Percentiles rank a stretch among this genome's conserved stretches.
Evolutionary conservation across 257 asterid species (phyloP).

Genomic region (Penstemon davidsonii): DNA sequence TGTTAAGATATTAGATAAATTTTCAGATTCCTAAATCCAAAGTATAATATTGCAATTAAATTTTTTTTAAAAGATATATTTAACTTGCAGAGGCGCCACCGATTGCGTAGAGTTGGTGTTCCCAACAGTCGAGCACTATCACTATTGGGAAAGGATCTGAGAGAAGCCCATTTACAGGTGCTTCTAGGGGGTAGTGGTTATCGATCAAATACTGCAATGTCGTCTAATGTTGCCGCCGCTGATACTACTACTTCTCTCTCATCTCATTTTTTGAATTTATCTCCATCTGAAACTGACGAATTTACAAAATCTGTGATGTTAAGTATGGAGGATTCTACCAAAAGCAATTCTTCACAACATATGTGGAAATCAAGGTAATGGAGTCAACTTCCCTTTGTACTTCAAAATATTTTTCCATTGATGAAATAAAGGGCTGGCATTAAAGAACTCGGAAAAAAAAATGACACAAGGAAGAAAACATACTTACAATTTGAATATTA

Average conservation of each 20-base stretch:
- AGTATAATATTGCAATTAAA: neutral
- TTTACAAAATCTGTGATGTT: slow-evolving; percentile 68
- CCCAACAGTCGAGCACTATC: slow-evolving; percentile 77
- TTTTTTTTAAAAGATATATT: slow-evolving; percentile 32
- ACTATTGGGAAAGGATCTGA: slow-evolving; percentile 73
- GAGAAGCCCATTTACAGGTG: slow-evolving; percentile 83
- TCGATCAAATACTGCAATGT: slow-evolving; percentile 50
- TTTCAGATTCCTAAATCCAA: neutral
- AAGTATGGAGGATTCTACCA: slow-evolving; percentile 58
- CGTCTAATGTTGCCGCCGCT: slow-evolving; percentile 34
- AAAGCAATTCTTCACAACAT: slow-evolving; percentile 38
- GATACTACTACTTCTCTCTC: slow-evolving; percentile 60
- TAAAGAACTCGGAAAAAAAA: no score
- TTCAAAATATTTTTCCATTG: slow-evolving; percentile 1
- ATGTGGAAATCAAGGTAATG: slow-evolving; percentile 74
- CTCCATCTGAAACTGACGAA: slow-evolving; percentile 67
- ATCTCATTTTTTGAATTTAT: slow-evolving; percentile 57
- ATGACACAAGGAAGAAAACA: no score
- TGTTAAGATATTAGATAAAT: neutral
- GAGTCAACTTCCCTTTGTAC: slow-evolving; percentile 19
- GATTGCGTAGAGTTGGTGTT: slow-evolving; percentile 65
- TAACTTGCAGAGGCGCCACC: slow-evolving; percentile 71
- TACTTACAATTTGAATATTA: no score
- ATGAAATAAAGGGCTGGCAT: no score
- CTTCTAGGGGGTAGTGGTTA: slow-evolving; percentile 70